phyloP scores from a whole-genome alignment of 129 eudicot genomes.

The carrot (Daucus carota) region DH1_v3.0 NC_030381.2:44263501-44264000 shows the following conservation, averaged over 20 bases:
- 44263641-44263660: slow-evolving; percentile 35
- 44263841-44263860: slow-evolving; percentile 54
- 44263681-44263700: slow-evolving; percentile 50
- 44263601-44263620: slow-evolving; percentile 58
- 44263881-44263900: slow-evolving; percentile 62
- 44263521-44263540: slow-evolving; percentile 66
- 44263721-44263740: slow-evolving; percentile 64
- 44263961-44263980: slow-evolving; percentile 42
- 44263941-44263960: slow-evolving; percentile 53
- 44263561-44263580: slow-evolving; percentile 41
- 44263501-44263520: slow-evolving; percentile 72
- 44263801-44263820: slow-evolving; percentile 54
- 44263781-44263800: slow-evolving; percentile 70
- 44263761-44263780: slow-evolving; percentile 44
- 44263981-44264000: slow-evolving; percentile 53
- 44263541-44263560: slow-evolving; percentile 46
- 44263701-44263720: slow-evolving; percentile 55
- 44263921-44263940: slow-evolving; percentile 56
- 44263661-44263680: slow-evolving; percentile 74
- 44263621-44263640: slow-evolving; percentile 50
- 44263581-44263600: slow-evolving; percentile 52
- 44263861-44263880: slow-evolving; percentile 44
- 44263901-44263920: slow-evolving; percentile 66
- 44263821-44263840: slow-evolving; percentile 53
- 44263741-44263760: slow-evolving; percentile 66